Evolutionary conservation across 306 rosid genomes (phyloP).

Genomic region (Begonia fuchsioides): DNA sequence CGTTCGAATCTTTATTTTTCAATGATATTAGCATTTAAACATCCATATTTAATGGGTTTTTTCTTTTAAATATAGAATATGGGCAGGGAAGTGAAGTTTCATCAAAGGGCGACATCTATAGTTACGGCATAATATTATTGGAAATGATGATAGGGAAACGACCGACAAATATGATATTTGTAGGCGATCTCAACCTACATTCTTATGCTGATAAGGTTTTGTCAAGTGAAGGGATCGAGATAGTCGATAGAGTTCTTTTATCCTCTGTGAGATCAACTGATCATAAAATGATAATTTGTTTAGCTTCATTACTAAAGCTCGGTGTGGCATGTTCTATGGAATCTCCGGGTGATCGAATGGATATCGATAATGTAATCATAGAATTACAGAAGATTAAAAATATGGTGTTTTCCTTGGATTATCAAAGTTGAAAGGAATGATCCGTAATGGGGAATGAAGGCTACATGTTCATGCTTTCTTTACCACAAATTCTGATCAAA

Average conservation of each 20-base stretch:
- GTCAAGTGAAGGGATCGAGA: slow-evolving; percentile 17
- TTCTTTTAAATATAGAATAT: not conserved
- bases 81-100: slow-evolving; percentile 16
- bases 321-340: too few species aligned
- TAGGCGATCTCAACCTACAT: slow-evolving; percentile 10
- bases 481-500: too few species aligned
- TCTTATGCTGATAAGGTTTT: slow-evolving; percentile 9
- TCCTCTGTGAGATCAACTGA: too few species aligned
- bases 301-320: too few species aligned
- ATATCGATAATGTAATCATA: too few species aligned
- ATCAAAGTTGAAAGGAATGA: too few species aligned
- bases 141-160: slow-evolving; percentile 15
- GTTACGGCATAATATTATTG: slow-evolving; percentile 15
- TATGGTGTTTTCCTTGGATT: too few species aligned
- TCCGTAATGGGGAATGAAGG: too few species aligned
- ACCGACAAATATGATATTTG: slow-evolving; percentile 9
- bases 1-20: not conserved
- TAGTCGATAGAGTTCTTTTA: slow-evolving; percentile 7
- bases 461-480: too few species aligned
- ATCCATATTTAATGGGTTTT: not conserved
- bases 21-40: not conserved
- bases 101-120: slow-evolving; percentile 8
- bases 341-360: too few species aligned
- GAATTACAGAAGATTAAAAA: too few species aligned
- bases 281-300: too few species aligned